Evolutionary conservation across 1,139 yeast species (phyloP).

Genomic region (Suhomyces coccinellae): DNA sequence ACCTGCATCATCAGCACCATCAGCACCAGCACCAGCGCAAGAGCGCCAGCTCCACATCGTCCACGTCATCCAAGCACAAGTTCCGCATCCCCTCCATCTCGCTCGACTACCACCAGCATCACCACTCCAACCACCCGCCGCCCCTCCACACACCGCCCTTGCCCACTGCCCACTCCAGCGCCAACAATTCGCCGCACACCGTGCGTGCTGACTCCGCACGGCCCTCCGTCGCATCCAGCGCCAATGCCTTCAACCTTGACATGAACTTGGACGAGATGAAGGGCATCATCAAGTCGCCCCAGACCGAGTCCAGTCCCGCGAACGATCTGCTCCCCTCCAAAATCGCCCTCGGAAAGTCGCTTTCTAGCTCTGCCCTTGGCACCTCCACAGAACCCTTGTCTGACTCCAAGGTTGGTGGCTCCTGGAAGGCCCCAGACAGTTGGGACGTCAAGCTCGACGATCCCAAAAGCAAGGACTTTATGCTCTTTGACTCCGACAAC

Average conservation of each 20-base stretch:
- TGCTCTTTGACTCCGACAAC: constrained; percentile 23
- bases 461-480: constrained; percentile 10
- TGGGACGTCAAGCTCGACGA: constrained; percentile 65
- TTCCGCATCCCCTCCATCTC: constrained; percentile 41
- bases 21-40: constrained; percentile 14
- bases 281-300: constrained; percentile 47
- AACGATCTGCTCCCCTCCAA: constrained; percentile 2
- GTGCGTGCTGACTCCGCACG: constrained; percentile 6
- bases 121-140: constrained; percentile 8
- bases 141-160: constrained; percentile 11
- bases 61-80: constrained; percentile 31
- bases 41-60: constrained; percentile 23
- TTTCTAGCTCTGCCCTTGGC: constrained; percentile 8
- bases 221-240: constrained; percentile 3
- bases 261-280: constrained; percentile 53
- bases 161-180: background rate
- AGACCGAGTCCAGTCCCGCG: constrained; percentile 3
- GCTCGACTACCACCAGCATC: constrained; percentile 25
- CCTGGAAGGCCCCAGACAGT: constrained; percentile 76
- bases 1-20: background rate
- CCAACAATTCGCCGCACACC: constrained; percentile 3
- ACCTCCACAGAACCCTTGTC: constrained; percentile 4
- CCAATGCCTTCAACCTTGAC: constrained; percentile 38
- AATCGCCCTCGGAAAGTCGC: constrained; percentile 9
- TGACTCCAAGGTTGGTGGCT: constrained; percentile 11